phyloP scores from a whole-genome alignment of 495 filamentous ascomycete species.

The Acidomyces sp. region DNA sequence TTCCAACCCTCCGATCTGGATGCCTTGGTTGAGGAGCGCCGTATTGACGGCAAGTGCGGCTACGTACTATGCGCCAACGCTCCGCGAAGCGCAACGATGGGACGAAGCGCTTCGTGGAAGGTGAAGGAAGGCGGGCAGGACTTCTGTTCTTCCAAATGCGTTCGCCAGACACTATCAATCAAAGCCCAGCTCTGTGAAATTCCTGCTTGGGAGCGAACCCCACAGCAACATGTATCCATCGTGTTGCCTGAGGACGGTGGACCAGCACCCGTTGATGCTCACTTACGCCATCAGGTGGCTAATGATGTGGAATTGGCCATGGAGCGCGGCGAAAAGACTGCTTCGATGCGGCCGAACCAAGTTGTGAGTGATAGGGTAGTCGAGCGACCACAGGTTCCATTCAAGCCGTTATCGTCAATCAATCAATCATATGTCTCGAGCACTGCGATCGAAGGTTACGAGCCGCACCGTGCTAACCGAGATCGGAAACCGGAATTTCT shows the following conservation, averaged over 20 bases:
- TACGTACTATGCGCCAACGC: slow-evolving; percentile 61
- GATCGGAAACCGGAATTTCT: neutral
- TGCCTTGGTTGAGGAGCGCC: slow-evolving; percentile 71
- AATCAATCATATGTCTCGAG: neutral
- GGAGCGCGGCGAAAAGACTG: slow-evolving; percentile 39
- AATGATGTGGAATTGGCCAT: slow-evolving; percentile 31
- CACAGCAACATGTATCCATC: slow-evolving; percentile 24
- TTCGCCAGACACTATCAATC: slow-evolving; percentile 63
- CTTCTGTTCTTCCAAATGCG: slow-evolving; percentile 61
- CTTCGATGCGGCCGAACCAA: slow-evolving; percentile 17
- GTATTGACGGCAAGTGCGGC: slow-evolving; percentile 64
- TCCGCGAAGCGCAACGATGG: slow-evolving; percentile 47
- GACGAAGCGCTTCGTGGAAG: slow-evolving; percentile 65
- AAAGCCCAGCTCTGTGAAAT: slow-evolving; percentile 71
- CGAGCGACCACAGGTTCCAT: slow-evolving; percentile 31
- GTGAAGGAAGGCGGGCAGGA: slow-evolving; percentile 4
- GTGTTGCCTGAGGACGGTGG: slow-evolving; percentile 23
- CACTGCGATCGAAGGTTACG: slow-evolving; percentile 14
- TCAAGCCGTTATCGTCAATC: neutral
- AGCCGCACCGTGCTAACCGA: neutral
- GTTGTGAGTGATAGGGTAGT: slow-evolving; percentile 32
- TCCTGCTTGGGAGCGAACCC: slow-evolving; percentile 61
- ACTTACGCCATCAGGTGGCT: slow-evolving; percentile 9
- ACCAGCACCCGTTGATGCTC: slow-evolving; percentile 6
- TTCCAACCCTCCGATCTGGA: slow-evolving; percentile 84